Evolutionary conservation across 139 green algal genomes (phyloP), one percentile per base, ranked within the genome.

Genomic region (Klebsormidium nitens): DNA sequence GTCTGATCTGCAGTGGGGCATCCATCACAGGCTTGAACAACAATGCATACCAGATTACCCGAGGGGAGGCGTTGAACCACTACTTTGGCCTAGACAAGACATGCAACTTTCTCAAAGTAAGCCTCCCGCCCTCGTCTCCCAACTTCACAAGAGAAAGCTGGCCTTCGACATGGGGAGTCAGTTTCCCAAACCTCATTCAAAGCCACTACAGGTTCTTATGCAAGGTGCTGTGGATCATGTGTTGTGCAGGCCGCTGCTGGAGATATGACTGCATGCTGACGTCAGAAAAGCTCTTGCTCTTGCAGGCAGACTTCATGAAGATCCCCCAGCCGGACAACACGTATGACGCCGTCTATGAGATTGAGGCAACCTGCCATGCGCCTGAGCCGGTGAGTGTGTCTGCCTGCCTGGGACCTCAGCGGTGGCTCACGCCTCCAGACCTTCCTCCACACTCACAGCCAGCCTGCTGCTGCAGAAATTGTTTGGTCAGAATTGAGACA

Each of bases 231-330:
- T n/a, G n/a, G n/a, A n/a, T n/a, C n/a, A n/a, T n/a, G n/a, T n/a
- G n/a, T n/a, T n/a, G n/a, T n/a, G n/a, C n/a, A n/a, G n/a, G n/a
- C n/a, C n/a, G n/a, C n/a, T n/a, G n/a, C n/a, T n/a, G n/a, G n/a
- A n/a, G n/a, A n/a, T n/a, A n/a, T n/a, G n/a, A n/a, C n/a, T n/a
- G n/a, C n/a, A n/a, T n/a, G n/a, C n/a, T n/a, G n/a, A n/a, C n/a
- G n/a, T n/a, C n/a, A n/a, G n/a, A n/a, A n/a, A n/a, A n/a, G n/a
- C n/a, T n/a, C n/a, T n/a, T n/a, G n/a, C n/a, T n/a, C n/a, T 35
- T 82, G n/a, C 79, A 86, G 78, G 81, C 58, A 26, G 81, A 86
- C 65, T 86, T 86, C 58, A 86, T 86, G 81, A 79, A 82, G 38
- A 76, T 86, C 36, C 81, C 81, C 29, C 23, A 66, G 26, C 36